Percentiles rank a stretch among this genome's conserved stretches.
Conservation (phyloP, 2,329 filamentous ascomycete species). For the Penicillium sp. region DNA sequence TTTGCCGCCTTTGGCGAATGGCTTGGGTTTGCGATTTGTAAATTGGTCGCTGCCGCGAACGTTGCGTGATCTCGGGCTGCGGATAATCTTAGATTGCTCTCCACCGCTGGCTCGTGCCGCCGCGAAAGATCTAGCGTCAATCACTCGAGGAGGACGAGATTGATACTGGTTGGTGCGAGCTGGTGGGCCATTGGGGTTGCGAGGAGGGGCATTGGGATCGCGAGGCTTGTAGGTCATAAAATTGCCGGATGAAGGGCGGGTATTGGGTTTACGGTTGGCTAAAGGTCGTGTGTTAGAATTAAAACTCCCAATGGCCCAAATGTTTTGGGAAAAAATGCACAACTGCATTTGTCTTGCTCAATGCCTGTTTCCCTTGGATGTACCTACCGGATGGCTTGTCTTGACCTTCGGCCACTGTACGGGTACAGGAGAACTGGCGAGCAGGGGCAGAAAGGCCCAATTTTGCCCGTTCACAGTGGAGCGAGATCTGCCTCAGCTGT, state of each 20-base stretch:
- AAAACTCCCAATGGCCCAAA: not conserved
- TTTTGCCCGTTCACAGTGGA: conserved; percentile 13
- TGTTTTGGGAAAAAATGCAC: not conserved
- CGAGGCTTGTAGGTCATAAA: conserved; percentile 1
- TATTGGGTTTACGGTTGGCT: conserved; percentile 9
- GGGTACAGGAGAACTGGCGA: conserved; percentile 30
- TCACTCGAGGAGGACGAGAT: conserved; percentile 26
- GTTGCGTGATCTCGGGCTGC: conserved; percentile 26
- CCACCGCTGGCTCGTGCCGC: conserved; percentile 26
- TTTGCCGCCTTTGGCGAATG: conserved; percentile 3
- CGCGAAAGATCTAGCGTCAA: conserved; percentile 40
- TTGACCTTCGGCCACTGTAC: conserved; percentile 15
- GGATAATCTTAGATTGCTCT: conserved; percentile 33
- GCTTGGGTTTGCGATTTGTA: conserved; percentile 22
- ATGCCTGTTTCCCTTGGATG: not conserved
- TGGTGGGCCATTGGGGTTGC: conserved; percentile 16
- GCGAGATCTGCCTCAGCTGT: conserved; percentile 22
- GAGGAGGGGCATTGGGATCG: conserved; percentile 18
- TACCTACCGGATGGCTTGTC: conserved; percentile 26
- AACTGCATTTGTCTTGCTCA: not conserved
- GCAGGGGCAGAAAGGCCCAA: conserved; percentile 12
- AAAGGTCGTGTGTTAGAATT: not conserved
- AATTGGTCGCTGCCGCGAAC: conserved; percentile 18
- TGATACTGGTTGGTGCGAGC: conserved; percentile 16
- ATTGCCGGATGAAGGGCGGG: not conserved